Conservation (phyloP, 2,329 filamentous ascomycete genomes). For the Fusarium guadeloupense region DNA sequence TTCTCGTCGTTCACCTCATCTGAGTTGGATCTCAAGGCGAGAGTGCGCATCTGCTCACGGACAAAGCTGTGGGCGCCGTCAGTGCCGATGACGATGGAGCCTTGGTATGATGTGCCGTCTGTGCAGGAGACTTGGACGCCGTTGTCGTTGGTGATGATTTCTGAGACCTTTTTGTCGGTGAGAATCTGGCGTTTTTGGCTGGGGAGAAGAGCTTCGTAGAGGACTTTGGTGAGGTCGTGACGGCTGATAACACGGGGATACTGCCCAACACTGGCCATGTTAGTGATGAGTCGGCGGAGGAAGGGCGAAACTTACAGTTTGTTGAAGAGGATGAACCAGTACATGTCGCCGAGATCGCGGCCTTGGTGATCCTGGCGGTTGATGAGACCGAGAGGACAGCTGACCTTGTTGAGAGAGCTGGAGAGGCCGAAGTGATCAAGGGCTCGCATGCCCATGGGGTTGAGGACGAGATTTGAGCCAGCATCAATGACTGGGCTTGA, state of each 20-base stretch:
- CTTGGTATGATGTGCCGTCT: constrained; percentile 31
- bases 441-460: constrained; percentile 42
- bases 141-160: constrained; percentile 1
- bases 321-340: constrained; percentile 36
- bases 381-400: constrained; percentile 36
- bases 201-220: constrained; percentile 46
- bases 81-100: constrained; percentile 33
- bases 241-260: constrained; percentile 47
- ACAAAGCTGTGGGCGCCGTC: constrained; percentile 33
- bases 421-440: constrained; percentile 48
- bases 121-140: constrained; percentile 29
- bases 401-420: constrained; percentile 28
- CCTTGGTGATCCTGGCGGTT: constrained; percentile 43
- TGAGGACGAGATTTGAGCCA: constrained; percentile 46
- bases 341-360: constrained; percentile 34
- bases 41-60: constrained; percentile 37
- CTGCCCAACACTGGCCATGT: constrained; percentile 39
- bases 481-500: constrained; percentile 42
- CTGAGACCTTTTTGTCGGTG: constrained; percentile 28
- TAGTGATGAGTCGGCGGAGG: background rate
- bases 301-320: constrained; percentile 34
- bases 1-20: constrained; percentile 38
- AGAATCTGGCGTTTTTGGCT: constrained; percentile 38
- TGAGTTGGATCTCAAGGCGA: constrained; percentile 36
- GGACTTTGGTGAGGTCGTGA: constrained; percentile 46